Evolutionary conservation across 805 yeast genomes (phyloP), one percentile per base, ranked within the genome.

Genomic region (Kregervanrija pseudodelftensis): DNA sequence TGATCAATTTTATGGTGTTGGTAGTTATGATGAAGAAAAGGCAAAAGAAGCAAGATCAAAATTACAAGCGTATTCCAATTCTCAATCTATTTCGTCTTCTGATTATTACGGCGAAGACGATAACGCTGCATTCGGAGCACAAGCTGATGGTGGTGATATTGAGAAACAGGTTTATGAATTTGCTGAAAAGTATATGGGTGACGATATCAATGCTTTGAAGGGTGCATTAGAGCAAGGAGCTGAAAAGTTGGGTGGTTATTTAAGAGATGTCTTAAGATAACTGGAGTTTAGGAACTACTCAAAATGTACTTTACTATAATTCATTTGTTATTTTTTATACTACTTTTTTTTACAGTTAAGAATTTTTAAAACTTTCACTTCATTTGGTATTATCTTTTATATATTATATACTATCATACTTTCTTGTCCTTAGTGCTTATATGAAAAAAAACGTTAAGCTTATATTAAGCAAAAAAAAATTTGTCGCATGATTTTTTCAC

Each of bases 211-310:
- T 40, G 88, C 82, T 46, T 68, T 93, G 59, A 89, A 86, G 68
- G 96, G 87, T 64, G 96, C 89, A 12, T 74, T 93, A 51, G 98
- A 91, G 65, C 85, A 80, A 53, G 98, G 98, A 47, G 98, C 97
- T 17, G 85, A 82, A 59, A 89, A 86, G 66, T 70, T 91, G 45
- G 87, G 95, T 30, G 84, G 82, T 30, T 80, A 84, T 60, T 71
- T 93, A 69, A 79, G 98, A 57, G 97, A 91, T 60, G 88, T 86
- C 58, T 69, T 91, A 61, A 77, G 82, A 53, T 61, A 60, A 7
- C 28, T 22, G 8, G 28, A 22, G 28, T 22, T 7, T 22, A 22
- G 28, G 28, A 22, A 22, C 4, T 22, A 5, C 28, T 22, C 28
- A 22, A 22, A 22, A 22, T 22, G 28, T 22, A 22, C 28, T 22